Evolutionary conservation across 1,139 yeast species (phyloP).

Genomic region (Trichomonascaceae sp.): DNA sequence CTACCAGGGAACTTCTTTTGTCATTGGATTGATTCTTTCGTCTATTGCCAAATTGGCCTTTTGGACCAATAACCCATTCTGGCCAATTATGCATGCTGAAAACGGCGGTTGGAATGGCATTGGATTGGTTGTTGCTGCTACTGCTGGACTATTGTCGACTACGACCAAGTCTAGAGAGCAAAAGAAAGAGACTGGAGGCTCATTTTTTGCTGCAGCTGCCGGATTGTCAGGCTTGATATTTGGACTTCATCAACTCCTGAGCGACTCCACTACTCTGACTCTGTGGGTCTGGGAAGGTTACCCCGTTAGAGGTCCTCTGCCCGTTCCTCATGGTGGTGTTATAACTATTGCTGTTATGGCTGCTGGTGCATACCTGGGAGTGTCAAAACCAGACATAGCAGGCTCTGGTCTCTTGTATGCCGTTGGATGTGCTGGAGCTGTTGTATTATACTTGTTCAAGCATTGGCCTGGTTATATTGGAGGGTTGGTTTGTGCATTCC

Average conservation of each 20-base stretch:
- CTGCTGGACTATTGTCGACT: conserved; percentile 23
- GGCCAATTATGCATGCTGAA: conserved; percentile 85
- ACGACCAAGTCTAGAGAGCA: conserved; percentile 1
- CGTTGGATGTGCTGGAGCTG: conserved; percentile 47
- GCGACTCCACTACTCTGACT: conserved; percentile 79
- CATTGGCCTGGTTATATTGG: conserved; percentile 88
- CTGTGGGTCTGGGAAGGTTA: conserved; percentile 95
- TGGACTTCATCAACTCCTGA: conserved; percentile 64
- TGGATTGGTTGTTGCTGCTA: conserved; percentile 63
- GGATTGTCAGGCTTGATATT: conserved; percentile 79
- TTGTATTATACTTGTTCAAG: conserved; percentile 43
- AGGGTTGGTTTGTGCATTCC: conserved; percentile 58
- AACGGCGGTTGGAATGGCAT: conserved; percentile 82
- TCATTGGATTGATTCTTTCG: conserved; percentile 67
- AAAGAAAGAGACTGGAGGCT: conserved; percentile 17
- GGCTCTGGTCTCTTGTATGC: conserved; percentile 18
- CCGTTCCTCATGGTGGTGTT: conserved; percentile 79
- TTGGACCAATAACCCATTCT: conserved; percentile 85
- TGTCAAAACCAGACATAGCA: conserved; percentile 24
- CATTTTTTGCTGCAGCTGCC: conserved; percentile 45
- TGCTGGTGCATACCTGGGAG: conserved; percentile 50
- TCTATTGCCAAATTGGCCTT: conserved; percentile 68
- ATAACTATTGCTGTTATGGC: conserved; percentile 52
- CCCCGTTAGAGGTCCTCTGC: conserved; percentile 80
- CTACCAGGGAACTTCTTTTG: conserved; percentile 56